A percentile compares a stretch with the other conserved stretches of the same genome.
Conservation (phyloP, 441 rosid species). For the Francoa sonchifolia region DNA sequence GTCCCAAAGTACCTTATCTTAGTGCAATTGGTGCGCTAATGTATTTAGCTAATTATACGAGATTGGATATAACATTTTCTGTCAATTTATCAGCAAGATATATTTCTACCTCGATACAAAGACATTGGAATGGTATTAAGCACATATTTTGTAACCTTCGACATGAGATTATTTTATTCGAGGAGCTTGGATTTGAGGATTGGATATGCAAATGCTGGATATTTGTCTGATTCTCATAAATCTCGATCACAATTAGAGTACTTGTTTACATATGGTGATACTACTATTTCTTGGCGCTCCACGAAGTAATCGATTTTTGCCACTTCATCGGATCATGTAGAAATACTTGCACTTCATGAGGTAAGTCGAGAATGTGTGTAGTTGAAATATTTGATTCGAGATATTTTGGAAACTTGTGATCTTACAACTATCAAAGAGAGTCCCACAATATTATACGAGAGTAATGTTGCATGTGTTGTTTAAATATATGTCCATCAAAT, state of each 20-base stretch:
- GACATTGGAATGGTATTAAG: neutral
- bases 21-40: constrained; percentile 3
- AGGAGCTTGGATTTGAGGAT: neutral
- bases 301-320: neutral
- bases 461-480: neutral
- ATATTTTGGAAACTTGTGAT: neutral
- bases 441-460: neutral
- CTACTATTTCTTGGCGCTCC: neutral
- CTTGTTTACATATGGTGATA: neutral
- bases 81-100: neutral
- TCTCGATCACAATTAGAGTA: neutral
- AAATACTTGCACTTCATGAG: neutral
- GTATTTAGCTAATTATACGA: neutral
- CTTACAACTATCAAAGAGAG: neutral
- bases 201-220: neutral
- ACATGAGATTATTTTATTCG: neutral
- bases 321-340: neutral
- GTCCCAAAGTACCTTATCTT: constrained; percentile 2
- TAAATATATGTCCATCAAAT: neutral
- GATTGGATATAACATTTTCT: neutral
- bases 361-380: neutral
- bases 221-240: neutral
- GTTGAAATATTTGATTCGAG: neutral
- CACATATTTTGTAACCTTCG: neutral
- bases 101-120: neutral